These are phyloP conservation scores for Yarrowia phangngaensis DNA, from an alignment of 805 yeast genomes.

Conservation along the genomic window DNA sequence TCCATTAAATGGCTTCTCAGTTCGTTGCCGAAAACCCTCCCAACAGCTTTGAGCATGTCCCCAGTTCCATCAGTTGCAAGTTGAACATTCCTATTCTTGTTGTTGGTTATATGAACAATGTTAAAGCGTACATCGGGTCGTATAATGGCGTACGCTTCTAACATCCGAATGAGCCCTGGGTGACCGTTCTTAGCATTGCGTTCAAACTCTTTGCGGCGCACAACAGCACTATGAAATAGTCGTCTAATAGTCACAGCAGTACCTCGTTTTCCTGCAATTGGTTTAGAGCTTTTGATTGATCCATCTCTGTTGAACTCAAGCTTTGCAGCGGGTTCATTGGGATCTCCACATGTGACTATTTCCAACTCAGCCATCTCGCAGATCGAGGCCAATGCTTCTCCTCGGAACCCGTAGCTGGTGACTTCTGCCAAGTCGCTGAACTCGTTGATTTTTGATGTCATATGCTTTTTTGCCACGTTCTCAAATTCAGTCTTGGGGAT, in stretches of 20 bases:
- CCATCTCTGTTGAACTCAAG: constrained; percentile 60
- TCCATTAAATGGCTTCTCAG: constrained; percentile 57
- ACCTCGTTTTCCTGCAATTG: constrained; percentile 59
- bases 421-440: constrained; percentile 43
- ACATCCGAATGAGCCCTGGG: constrained; percentile 55
- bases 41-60: constrained; percentile 53
- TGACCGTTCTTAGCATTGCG: constrained; percentile 70
- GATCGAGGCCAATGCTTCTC: constrained; percentile 62
- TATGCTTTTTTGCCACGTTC: constrained; percentile 46
- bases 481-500: constrained; percentile 49
- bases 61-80: constrained; percentile 55
- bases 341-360: constrained; percentile 46
- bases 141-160: constrained; percentile 68
- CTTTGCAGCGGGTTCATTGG: constrained; percentile 54
- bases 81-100: constrained; percentile 51
- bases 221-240: constrained; percentile 71
- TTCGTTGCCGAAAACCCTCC: constrained; percentile 66
- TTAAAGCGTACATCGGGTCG: constrained; percentile 55
- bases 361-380: constrained; percentile 47
- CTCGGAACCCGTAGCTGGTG: constrained; percentile 62
- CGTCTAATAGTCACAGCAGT: constrained; percentile 58
- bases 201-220: constrained; percentile 67
- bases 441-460: constrained; percentile 52
- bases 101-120: constrained; percentile 48
- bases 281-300: constrained; percentile 39